Percentiles rank a stretch among this genome's conserved stretches.
Conservation (phyloP, 2,329 filamentous ascomycete genomes). For the Dothiorella sarmentorum region DNA sequence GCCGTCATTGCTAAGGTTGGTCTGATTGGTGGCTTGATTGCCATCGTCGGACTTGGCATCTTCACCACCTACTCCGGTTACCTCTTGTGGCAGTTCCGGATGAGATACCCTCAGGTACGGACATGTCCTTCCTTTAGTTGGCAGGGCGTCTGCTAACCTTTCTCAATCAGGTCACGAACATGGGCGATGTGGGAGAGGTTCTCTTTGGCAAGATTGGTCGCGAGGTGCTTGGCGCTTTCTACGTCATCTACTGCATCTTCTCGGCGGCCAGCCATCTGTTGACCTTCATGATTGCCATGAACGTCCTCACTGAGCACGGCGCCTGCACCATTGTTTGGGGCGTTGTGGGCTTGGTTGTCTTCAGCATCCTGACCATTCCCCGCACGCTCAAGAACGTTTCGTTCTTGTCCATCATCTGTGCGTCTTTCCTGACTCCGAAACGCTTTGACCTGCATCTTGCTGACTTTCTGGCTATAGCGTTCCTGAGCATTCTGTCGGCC, state of each 20-base stretch:
- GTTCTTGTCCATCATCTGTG: conserved; percentile 59
- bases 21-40: conserved; percentile 46
- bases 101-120: conserved; percentile 55
- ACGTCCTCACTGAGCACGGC: conserved; percentile 58
- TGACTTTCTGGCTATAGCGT: conserved; percentile 42
- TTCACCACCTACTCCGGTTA: conserved; percentile 61
- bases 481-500: conserved; percentile 62
- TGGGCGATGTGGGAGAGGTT: conserved; percentile 65
- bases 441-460: background rate
- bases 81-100: conserved; percentile 59
- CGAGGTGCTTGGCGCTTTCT: conserved; percentile 58
- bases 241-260: conserved; percentile 46
- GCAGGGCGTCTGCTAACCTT: conserved; percentile 59
- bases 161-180: conserved; percentile 48
- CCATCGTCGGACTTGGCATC: conserved; percentile 50
- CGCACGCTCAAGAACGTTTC: conserved; percentile 61
- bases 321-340: conserved; percentile 64
- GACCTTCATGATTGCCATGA: conserved; percentile 67
- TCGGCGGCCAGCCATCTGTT: conserved; percentile 69
- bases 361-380: conserved; percentile 58
- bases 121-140: conserved; percentile 55
- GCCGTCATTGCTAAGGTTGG: conserved; percentile 45
- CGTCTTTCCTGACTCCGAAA: background rate
- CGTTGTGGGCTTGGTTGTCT: conserved; percentile 57
- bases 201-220: conserved; percentile 53